Base-by-base conservation (phyloP, 352 stramenopile genomes). In the Nothophytophthora sp. region DNA sequence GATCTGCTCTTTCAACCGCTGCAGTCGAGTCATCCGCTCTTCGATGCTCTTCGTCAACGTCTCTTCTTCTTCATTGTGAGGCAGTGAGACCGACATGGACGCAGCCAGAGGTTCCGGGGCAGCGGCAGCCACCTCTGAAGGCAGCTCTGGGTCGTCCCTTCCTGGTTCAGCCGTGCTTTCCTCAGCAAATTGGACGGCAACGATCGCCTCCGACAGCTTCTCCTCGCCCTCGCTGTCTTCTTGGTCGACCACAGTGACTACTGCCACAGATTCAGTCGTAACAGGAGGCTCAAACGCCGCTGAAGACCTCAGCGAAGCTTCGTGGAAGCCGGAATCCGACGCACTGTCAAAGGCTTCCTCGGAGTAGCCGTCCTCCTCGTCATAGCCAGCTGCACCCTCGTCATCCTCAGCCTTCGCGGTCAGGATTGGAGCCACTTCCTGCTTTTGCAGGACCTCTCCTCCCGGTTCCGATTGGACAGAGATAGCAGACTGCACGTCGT, bases 21-120 rank as follows among this genome's bases (percentile, higher is more conserved):
- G 62, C 20, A 89, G 56, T 2, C 78, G 61, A 34, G 70, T 60
- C 2, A 40, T 66, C 42, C 86, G 70, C 46, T 82, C 77, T 41
- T 91, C 75, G 43, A 91, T 85, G 48, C 77, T 91, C 16, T 80
- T 86, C 3, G 65, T 70, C 7, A 87, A 38, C 6, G 58, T 37
- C 19, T 81, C 76, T 4, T 76, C 73, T 43, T 71, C 59, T 27
- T 62, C 25, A 19, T 53, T 78, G 2, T 43, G 18, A 5, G 63
- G 72, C 5, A 62, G 15, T 1, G 58, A 76, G 3, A 38, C 23
- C 30, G 52, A 62, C 20, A 61, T 25, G 12, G 53, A 63, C 45
- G 36, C 12, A 1, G 5, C n/a, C 10, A 60, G 23, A 12, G 4
- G 11, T 9, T 53, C 61, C 23, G 23, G 40, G 19, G 50, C 51